Conservation (phyloP, 192 early-diverging fungal species). For the Coemansia sp. region DNA sequence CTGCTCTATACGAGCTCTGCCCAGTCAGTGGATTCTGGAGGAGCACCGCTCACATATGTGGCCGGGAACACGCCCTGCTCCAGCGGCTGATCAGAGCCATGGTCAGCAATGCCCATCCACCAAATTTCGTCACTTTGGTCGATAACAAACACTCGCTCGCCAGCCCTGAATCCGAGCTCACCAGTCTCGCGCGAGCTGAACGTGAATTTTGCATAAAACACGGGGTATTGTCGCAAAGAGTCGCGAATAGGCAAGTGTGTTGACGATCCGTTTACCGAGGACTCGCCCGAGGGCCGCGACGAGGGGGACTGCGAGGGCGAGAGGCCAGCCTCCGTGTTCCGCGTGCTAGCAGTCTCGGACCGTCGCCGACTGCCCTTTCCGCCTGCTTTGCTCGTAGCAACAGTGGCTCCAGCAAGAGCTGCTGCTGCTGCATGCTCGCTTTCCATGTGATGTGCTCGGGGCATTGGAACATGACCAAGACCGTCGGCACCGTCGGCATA, state of each 20-base stretch:
- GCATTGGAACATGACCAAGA: slow-evolving; percentile 43
- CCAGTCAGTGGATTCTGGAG: slow-evolving; percentile 51
- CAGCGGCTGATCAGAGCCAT: slow-evolving; percentile 57
- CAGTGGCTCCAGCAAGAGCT: slow-evolving; percentile 32
- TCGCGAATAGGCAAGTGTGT: slow-evolving; percentile 51
- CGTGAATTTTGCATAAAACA: slow-evolving; percentile 71
- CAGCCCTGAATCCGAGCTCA: slow-evolving; percentile 68
- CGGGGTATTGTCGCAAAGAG: slow-evolving; percentile 53
- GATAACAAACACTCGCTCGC: slow-evolving; percentile 70
- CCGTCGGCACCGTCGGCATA: slow-evolving; percentile 34
- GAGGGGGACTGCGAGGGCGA: slow-evolving; percentile 37
- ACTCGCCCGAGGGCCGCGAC: slow-evolving; percentile 47
- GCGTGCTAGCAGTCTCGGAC: slow-evolving; percentile 45
- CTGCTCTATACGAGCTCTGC: slow-evolving; percentile 40
- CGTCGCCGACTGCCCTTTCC: slow-evolving; percentile 24
- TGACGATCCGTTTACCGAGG: slow-evolving; percentile 23
- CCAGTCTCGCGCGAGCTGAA: slow-evolving; percentile 73
- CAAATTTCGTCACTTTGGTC: slow-evolving; percentile 78
- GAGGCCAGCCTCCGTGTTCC: slow-evolving; percentile 24
- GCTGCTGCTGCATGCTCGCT: slow-evolving; percentile 38
- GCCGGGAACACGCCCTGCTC: slow-evolving; percentile 77
- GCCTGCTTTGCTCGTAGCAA: slow-evolving; percentile 1
- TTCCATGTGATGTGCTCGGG: slow-evolving; percentile 26
- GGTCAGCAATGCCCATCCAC: slow-evolving; percentile 75
- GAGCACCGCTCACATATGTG: slow-evolving; percentile 63